Evolutionary conservation across 768 basidiomycete species (phyloP).

Genomic region (Auriscalpium orientale): DNA sequence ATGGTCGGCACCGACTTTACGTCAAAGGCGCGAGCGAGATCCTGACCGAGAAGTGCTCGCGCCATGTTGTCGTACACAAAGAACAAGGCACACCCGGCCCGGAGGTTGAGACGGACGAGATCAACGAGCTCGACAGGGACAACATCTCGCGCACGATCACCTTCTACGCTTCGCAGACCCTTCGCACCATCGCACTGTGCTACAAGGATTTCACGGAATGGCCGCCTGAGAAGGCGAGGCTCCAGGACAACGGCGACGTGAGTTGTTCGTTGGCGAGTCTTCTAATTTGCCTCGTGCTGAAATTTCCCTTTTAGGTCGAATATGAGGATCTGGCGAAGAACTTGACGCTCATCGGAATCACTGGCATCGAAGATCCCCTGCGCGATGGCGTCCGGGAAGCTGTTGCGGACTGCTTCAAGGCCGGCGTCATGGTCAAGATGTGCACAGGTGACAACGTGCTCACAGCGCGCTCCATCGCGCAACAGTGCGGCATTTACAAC

Average conservation of each 20-base stretch:
- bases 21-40: slow-evolving; percentile 96
- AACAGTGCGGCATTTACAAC: slow-evolving; percentile 93
- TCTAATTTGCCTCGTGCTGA: background rate
- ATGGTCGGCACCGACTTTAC: slow-evolving; percentile 59
- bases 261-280: slow-evolving; percentile 9
- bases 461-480: slow-evolving; percentile 92
- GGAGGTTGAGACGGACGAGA: slow-evolving; percentile 47
- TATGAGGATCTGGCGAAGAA: slow-evolving; percentile 64
- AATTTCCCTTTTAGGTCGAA: slow-evolving; percentile 37
- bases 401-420: slow-evolving; percentile 77
- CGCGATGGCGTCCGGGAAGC: slow-evolving; percentile 85
- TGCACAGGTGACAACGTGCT: slow-evolving; percentile 97
- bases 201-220: slow-evolving; percentile 82
- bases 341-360: slow-evolving; percentile 81
- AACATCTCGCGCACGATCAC: slow-evolving; percentile 93
- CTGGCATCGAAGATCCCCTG: slow-evolving; percentile 95
- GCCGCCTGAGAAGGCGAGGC: slow-evolving; percentile 56
- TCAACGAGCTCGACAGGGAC: slow-evolving; percentile 60
- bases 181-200: slow-evolving; percentile 91
- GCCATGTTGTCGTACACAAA: slow-evolving; percentile 64
- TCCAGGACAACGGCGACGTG: slow-evolving; percentile 47
- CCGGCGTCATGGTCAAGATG: slow-evolving; percentile 95
- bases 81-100: slow-evolving; percentile 22
- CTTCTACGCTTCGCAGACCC: slow-evolving; percentile 94
- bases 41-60: slow-evolving; percentile 65